These are phyloP conservation scores for Eimeria sp. DNA, from an alignment of 169 alveolate genomes.

Conservation along the genomic window DNA sequence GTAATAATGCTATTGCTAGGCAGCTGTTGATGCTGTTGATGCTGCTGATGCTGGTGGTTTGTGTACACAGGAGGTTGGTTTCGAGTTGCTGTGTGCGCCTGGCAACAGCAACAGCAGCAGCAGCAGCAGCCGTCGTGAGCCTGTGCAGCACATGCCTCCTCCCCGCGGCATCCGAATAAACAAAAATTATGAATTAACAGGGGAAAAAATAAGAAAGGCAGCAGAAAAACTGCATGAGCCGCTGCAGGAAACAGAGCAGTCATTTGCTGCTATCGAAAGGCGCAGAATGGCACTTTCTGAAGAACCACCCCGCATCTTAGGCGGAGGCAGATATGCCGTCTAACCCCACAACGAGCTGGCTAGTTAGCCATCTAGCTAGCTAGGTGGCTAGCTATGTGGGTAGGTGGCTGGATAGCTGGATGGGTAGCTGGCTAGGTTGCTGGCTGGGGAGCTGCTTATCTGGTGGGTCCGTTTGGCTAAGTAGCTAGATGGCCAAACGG, in stretches of 20 bases:
- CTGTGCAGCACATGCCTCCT: conserved; percentile 14
- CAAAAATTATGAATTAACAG: neutral
- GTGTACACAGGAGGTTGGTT: neutral
- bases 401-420: neutral
- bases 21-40: neutral
- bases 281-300: neutral
- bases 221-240: conserved; percentile 25
- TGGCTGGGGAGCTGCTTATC: neutral
- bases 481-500: neutral
- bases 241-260: neutral
- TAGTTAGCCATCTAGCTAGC: neutral
- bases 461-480: neutral
- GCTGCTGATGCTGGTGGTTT: conserved; percentile 4
- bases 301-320: conserved; percentile 31
- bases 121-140: conserved; percentile 4
- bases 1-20: neutral
- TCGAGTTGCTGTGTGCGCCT: neutral
- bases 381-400: neutral
- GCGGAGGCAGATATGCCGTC: conserved; percentile 32
- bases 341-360: neutral
- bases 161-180: conserved; percentile 17
- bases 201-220: neutral
- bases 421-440: neutral
- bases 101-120: neutral
- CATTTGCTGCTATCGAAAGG: neutral